These are phyloP conservation scores for Luffa aegyptiaca DNA, from an alignment of 306 rosid species.

Conservation along the genomic window DNA sequence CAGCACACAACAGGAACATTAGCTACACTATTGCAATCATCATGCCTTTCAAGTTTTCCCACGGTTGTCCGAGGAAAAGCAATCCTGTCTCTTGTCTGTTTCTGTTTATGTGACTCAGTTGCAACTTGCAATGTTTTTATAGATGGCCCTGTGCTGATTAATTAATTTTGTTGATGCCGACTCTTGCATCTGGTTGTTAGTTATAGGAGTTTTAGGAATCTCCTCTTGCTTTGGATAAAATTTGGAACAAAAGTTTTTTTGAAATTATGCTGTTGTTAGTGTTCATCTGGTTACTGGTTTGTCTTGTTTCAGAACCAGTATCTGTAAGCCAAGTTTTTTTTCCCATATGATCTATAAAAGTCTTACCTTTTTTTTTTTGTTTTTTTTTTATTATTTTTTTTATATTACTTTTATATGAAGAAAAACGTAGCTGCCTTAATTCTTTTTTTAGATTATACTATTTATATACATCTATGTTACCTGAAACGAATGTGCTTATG, in stretches of 20 bases:
- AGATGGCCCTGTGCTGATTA: background rate
- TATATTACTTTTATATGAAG: too few relatives aligned
- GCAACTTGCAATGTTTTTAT: background rate
- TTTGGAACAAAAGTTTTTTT: background rate
- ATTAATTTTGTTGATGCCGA: background rate
- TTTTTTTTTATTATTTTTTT: too few relatives aligned
- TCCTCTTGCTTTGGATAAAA: background rate
- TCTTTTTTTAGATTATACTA: background rate
- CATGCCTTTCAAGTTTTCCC: background rate
- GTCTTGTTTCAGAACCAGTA: background rate
- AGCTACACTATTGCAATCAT: background rate
- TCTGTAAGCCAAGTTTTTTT: background rate
- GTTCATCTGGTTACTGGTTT: background rate
- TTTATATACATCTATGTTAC: background rate
- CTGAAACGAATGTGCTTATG: constrained; percentile 20
- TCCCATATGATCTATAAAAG: too few relatives aligned
- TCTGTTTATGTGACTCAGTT: background rate
- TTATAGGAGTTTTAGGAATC: background rate
- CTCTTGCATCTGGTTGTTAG: background rate
- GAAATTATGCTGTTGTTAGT: background rate
- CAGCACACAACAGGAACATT: background rate
- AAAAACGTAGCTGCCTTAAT: background rate
- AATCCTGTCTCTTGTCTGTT: background rate
- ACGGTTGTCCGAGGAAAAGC: background rate
- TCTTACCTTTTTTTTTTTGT: too few relatives aligned